These are phyloP conservation scores for Hymenoscyphus fraxineus DNA, from an alignment of 2,329 filamentous ascomycete species.

Conservation along the genomic window DNA sequence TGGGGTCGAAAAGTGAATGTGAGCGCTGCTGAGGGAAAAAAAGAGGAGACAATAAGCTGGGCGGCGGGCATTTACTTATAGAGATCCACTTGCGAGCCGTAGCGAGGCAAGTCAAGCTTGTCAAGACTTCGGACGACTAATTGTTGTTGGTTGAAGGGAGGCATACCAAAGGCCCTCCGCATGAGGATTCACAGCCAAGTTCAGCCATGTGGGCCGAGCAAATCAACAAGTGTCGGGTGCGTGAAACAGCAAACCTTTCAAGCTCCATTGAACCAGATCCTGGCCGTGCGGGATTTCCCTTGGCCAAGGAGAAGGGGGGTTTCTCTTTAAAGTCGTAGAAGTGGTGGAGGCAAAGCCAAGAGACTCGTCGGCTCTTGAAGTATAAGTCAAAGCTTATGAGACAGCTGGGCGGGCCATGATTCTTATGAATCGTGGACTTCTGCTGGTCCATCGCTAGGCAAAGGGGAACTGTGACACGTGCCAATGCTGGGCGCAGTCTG, in stretches of 20 bases:
- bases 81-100: neutral
- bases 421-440: neutral
- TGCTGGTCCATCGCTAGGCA: neutral
- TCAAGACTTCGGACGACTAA: neutral
- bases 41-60: conserved; percentile 13
- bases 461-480: conserved; percentile 17
- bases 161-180: neutral
- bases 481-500: conserved; percentile 16
- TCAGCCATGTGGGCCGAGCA: neutral
- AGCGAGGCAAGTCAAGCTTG: neutral
- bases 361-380: neutral
- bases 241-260: conserved; percentile 8
- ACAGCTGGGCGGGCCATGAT: neutral
- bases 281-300: neutral
- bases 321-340: neutral
- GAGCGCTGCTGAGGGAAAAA: conserved; percentile 27
- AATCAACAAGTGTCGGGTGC: neutral
- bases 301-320: neutral
- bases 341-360: conserved; percentile 1
- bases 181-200: neutral
- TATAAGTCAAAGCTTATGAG: neutral
- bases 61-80: conserved; percentile 11
- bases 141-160: neutral
- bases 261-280: neutral
- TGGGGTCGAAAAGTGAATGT: conserved; percentile 24